Conservation (phyloP, 2,329 filamentous ascomycete species). For the Fusarium liriodendri region DNA sequence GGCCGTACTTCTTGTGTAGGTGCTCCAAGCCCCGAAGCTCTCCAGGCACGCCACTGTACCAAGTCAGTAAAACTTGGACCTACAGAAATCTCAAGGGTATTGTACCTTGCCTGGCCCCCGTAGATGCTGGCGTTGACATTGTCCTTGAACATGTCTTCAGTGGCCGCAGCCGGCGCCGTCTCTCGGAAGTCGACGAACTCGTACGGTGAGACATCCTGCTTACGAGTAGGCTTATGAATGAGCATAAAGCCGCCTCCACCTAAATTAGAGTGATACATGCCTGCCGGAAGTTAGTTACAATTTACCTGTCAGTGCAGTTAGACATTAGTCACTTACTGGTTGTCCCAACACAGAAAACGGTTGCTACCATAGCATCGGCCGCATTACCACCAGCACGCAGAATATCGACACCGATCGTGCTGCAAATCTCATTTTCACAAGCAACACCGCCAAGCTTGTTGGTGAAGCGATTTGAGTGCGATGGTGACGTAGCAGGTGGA, state of each 20-base stretch:
- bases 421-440: slow-evolving; percentile 70
- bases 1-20: slow-evolving; percentile 75
- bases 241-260: slow-evolving; percentile 85
- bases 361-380: slow-evolving; percentile 73
- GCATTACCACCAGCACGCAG: slow-evolving; percentile 72
- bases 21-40: slow-evolving; percentile 80
- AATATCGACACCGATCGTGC: slow-evolving; percentile 67
- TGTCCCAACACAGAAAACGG: slow-evolving; percentile 72
- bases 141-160: slow-evolving; percentile 83
- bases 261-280: slow-evolving; percentile 74
- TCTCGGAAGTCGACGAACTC: slow-evolving; percentile 90
- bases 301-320: not conserved
- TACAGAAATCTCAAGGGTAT: no score
- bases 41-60: slow-evolving; percentile 71
- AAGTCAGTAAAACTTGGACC: not conserved
- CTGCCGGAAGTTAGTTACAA: not conserved
- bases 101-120: slow-evolving; percentile 73
- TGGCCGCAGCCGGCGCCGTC: slow-evolving; percentile 82
- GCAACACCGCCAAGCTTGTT: slow-evolving; percentile 67
- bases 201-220: slow-evolving; percentile 57
- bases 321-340: slow-evolving; percentile 48
- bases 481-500: slow-evolving; percentile 18
- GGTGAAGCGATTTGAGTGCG: slow-evolving; percentile 3
- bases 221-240: slow-evolving; percentile 70
- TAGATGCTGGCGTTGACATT: slow-evolving; percentile 72